Base-by-base conservation (phyloP, 2,329 filamentous ascomycete genomes). In the Cadophora sp. region DNA sequence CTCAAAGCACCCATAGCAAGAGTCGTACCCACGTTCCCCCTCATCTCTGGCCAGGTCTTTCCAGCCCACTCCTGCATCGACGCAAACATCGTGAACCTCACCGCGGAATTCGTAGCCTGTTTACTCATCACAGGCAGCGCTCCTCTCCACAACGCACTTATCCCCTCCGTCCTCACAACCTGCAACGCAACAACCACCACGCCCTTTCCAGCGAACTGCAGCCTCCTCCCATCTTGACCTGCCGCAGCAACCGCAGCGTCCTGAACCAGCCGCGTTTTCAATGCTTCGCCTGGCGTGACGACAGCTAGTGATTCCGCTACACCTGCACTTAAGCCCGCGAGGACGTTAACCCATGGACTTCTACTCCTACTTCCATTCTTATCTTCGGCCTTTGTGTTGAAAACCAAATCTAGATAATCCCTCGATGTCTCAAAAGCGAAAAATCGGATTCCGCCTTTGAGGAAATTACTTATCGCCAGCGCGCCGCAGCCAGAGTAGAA, bases 221-320 rank as follows among this genome's bases (percentile, higher is more conserved):
- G 33, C 20, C 43, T 39, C 2, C 36, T 13, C 36, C 36, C 39
- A 1, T 65, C 59, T 14, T 56, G 58, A 3, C 8, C 8, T 39
- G 36, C 36, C 11, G 71, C 67, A 13, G 69, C 71, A 18, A 70
- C 67, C 11, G 69, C 71, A 18, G 68, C 60, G 39, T 75, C 74
- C 30, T 76, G 68, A 18, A 77, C 68, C 18, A 75, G 66, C 27
- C 72, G 68, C 5, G 72, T 77, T 56, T 76, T 76, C 58, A 75
- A 56, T 43, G 73, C 73, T 59, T 76, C 74, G 7, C 73, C 73
- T 14, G 75, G 73, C 22, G 74, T 74, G 16, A 76, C 73, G 18
- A 76, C 73, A 4, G 70, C 61, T 2, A 75, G 48, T 16, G 69
- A 72, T 55, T 75, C 74, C 0, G 68, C 62, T 1, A 73, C 50